Evolutionary conservation across 2,329 filamentous ascomycete genomes (phyloP), one percentile per base, ranked within the genome.

Genomic region (Bipolaris victoriae): DNA sequence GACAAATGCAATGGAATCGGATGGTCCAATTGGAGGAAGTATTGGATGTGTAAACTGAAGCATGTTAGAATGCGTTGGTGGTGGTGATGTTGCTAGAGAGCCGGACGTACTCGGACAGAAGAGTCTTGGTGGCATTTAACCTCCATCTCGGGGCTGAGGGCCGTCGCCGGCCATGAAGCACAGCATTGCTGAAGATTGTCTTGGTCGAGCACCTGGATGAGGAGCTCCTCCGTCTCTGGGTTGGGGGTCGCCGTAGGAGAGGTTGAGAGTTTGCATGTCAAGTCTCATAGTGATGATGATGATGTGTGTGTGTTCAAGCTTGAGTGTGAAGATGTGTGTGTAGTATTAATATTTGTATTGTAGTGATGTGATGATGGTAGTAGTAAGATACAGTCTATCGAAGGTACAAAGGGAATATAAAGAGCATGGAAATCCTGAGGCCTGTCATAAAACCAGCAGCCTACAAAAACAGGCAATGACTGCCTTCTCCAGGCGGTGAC

Each of bases 191-290:
- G 63, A 55, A 29, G 61, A 61, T 55, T 57, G 50, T 54, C 52
- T 58, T 36, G 60, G 55, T 58, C 50, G 49, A 26, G 60, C 53
- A 50, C 66, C 55, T 60, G 63, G 68, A 51, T 67, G 67, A 10
- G 70, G 72, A 35, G 71, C 67, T 24, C 73, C 72, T 1, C 74
- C 74, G 66, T 75, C 72, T 13, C 73, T 60, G 2, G 73, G 71
- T 49, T 72, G 65, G 35, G 64, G 62, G 44, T 69, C 65, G 44
- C 53, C 37, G 61, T 57, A 60, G 58, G 44, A 40, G 52, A 60
- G 46, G 45, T 13, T 41, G 15, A 41, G 47, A 54, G 43, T 62
- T 45, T 55, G 53, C 58, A 29, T 18, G 57, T 33, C 49, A 35
- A 70, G 22, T 52, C 55, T 48, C 68, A 70, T 71, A 49, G 51